phyloP scores from a whole-genome alignment of 768 basidiomycete species.

The Holtermannia corniformis region DNA sequence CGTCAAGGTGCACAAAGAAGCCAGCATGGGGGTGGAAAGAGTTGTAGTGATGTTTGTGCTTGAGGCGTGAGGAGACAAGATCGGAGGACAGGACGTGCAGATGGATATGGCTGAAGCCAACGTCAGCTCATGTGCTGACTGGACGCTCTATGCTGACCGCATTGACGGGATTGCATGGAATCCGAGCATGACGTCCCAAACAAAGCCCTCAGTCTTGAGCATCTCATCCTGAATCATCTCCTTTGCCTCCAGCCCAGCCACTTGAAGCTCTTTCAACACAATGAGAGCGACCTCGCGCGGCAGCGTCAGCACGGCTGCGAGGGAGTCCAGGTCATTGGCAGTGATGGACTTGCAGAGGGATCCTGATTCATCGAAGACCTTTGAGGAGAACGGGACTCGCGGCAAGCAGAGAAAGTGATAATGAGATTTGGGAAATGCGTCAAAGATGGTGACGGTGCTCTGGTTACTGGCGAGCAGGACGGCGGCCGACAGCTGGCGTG shows the following conservation, averaged over 20 bases:
- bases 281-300: constrained; percentile 52
- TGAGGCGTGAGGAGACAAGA: constrained; percentile 58
- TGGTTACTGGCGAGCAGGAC: constrained; percentile 17
- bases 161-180: constrained; percentile 82
- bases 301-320: constrained; percentile 52
- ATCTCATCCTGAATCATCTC: constrained; percentile 69
- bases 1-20: constrained; percentile 68
- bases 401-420: constrained; percentile 88
- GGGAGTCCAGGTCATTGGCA: constrained; percentile 47
- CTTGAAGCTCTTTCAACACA: constrained; percentile 49
- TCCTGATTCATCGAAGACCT: constrained; percentile 17
- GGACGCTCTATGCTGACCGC: constrained; percentile 52
- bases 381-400: constrained; percentile 43
- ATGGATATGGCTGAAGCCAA: constrained; percentile 42
- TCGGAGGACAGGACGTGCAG: constrained; percentile 79
- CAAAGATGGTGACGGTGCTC: constrained; percentile 30
- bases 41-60: constrained; percentile 84
- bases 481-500: constrained; percentile 10
- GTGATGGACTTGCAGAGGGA: constrained; percentile 30
- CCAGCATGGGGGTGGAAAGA: constrained; percentile 76
- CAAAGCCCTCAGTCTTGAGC: constrained; percentile 46
- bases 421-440: constrained; percentile 48
- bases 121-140: neutral
- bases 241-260: constrained; percentile 52
- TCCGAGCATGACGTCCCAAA: constrained; percentile 56